Base-by-base conservation (phyloP, 176 grass and related monocot genomes). In the Lolium rigidum region DNA sequence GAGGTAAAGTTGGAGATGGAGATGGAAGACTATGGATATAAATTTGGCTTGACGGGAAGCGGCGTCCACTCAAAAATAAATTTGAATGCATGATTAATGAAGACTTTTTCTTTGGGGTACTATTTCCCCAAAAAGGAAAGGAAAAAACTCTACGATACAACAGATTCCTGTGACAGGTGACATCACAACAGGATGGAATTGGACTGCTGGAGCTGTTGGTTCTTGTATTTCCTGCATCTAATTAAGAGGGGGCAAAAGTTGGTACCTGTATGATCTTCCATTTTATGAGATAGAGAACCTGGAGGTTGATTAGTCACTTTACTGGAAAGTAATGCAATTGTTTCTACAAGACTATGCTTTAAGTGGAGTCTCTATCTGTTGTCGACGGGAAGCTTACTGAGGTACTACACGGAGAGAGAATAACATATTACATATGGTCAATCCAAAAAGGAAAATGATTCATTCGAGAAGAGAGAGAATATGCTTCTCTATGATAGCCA, bases 261-360 rank as follows among this genome's bases (percentile, higher is more conserved):
- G 1, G 68, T 83, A 47, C 14, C 82, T 76, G 82, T 61, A 52
- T 81, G 15, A 67, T 50, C 61, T 66, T 41, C 68, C 52, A 46
- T 62, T 75, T 75, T 75, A 60, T 71, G 67, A 82, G 79, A 76
- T 7, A 71, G 79, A 51, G 41, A 69, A 76, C 67, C 24, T 73
- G 47, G 80, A 63, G 24, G 78, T 60, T 76, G 31, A 63, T 63
- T 62, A 55, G 78, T 82, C 62, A 73, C 52, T 46, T 80, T 64
- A 49, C 41, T 49, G 78, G 58, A 80, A 80, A 80, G 78, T 44
- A 62, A 48, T 47, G 58, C 55, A 79, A 61, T 80, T 64, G 65
- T 62, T 64, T 48, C 39, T 51, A 81, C 43, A 14, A 31, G 62
- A 38, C 79, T 54, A 17, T 24, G 47, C 14, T 66, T 81, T 81